Evolutionary conservation across 192 early-diverging fungal species (phyloP).

Genomic region (Backusella macrospora): DNA sequence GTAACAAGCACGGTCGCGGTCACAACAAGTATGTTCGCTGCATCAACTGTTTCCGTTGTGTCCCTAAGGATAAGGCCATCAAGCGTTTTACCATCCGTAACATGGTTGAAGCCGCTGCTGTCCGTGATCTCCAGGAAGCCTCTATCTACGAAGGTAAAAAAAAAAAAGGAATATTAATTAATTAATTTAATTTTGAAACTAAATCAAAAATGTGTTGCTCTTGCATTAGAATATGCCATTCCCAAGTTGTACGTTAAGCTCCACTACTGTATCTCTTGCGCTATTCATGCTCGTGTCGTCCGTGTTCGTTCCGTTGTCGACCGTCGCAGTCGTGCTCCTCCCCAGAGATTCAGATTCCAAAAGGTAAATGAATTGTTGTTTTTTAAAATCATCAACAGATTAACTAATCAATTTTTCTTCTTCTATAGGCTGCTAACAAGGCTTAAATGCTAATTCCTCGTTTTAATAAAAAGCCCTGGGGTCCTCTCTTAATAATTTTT

Average conservation of each 20-base stretch:
- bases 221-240: slow-evolving; percentile 63
- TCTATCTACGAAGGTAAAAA: slow-evolving; percentile 77
- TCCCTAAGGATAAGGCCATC: slow-evolving; percentile 98
- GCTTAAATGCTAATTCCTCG: slow-evolving; percentile 7
- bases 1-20: slow-evolving; percentile 99
- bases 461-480: neutral
- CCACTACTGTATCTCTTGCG: too few relatives aligned
- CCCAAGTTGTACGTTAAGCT: too few relatives aligned
- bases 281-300: too few relatives aligned
- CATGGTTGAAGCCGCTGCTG: slow-evolving; percentile 98
- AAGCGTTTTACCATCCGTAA: slow-evolving; percentile 98
- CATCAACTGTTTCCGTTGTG: slow-evolving; percentile 98
- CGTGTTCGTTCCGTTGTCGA: slow-evolving; percentile 88
- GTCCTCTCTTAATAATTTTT: slow-evolving; percentile 8
- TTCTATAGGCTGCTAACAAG: slow-evolving; percentile 12
- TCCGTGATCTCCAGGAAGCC: slow-evolving; percentile 97
- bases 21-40: too few relatives aligned
- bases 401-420: neutral
- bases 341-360: slow-evolving; percentile 88
- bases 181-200: slow-evolving; percentile 3
- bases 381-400: neutral
- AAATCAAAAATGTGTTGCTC: neutral
- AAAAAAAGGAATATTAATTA: too few relatives aligned
- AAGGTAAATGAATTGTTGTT: slow-evolving; percentile 40
- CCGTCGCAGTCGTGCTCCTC: slow-evolving; percentile 92